These are phyloP conservation scores for Suillus hirtellus DNA, from an alignment of 768 basidiomycete genomes.

Conservation along the genomic window DNA sequence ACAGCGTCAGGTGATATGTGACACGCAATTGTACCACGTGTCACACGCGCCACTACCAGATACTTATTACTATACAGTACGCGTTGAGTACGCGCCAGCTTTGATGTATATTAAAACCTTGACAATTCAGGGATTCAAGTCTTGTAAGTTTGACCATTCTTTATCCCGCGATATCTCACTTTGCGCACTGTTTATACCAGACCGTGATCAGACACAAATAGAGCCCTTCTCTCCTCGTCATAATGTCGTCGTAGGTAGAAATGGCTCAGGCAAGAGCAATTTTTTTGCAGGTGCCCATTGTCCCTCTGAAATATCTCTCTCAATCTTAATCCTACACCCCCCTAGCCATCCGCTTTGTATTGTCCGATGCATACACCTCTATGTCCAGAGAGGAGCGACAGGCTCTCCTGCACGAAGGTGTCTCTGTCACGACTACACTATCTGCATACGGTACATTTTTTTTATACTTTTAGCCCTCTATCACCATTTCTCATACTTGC, in stretches of 20 bases:
- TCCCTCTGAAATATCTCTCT: neutral
- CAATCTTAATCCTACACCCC: neutral
- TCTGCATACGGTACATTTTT: conserved; percentile 76
- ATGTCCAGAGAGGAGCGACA: conserved; percentile 93
- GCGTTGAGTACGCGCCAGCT: neutral
- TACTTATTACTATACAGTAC: neutral
- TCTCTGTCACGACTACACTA: conserved; percentile 82
- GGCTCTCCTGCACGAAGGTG: conserved; percentile 91
- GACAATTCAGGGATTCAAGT: conserved; percentile 96
- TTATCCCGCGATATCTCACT: neutral
- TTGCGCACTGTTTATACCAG: conserved; percentile 36
- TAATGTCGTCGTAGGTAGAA: conserved; percentile 96
- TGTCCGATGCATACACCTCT: conserved; percentile 96
- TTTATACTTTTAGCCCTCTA: too few relatives aligned
- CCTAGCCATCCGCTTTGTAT: conserved; percentile 91
- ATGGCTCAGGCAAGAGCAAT: conserved; percentile 98
- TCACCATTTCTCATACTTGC: conserved; percentile 5
- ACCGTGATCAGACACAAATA: conserved; percentile 87
- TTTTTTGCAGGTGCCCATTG: conserved; percentile 84
- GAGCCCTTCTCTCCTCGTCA: conserved; percentile 93
- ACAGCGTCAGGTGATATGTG: neutral
- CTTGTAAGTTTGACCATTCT: conserved; percentile 56
- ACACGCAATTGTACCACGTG: conserved; percentile 2
- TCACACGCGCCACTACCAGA: neutral
- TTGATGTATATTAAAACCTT: conserved; percentile 84